Base-by-base conservation (phyloP, 805 yeast genomes). In the Lachancea thermotolerans region DNA sequence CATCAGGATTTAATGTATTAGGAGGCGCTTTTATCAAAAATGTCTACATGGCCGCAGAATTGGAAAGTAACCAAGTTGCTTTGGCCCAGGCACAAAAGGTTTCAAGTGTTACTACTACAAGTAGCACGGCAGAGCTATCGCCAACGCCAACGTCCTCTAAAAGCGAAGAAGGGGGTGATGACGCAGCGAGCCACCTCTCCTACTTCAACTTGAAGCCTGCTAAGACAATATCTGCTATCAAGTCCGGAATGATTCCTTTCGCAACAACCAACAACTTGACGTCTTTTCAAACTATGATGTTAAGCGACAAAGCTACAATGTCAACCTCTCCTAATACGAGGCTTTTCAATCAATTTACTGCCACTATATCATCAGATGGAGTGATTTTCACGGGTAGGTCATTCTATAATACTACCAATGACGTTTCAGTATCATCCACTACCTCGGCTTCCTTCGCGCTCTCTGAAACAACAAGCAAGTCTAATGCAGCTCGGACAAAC, bases 11-110 rank as follows among this genome's bases (percentile, higher is more conserved):
- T 55, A 70, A 75, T 9, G 55, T 76, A 2, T 59, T 85, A 35
- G 93, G 91, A 2, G 64, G 77, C 6, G 71, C 84, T 3, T 77
- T 83, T 52, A 50, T 84, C 39, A 67, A 67, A 42, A 66, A 71
- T 39, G 62, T 73, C 7, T 82, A 77, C 56, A 47, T 83, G 33
- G 90, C 82, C 0, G 80, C 81, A 33, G 88, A 84, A 59, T 70
- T 77, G 49, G 87, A 73, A 12, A 77, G 76, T 15, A 59, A 68
- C 21, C 65, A 66, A 17, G 57, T 83, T 25, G 93, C 83, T 0
- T 41, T 84, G 41, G 85, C 79, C 1, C 72, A 72, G 39, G 69
- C 81, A 2, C 67, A 68, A 44, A 48, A 31, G 3, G 25, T 39
- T 12, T 37, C 37, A 18, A 37, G 37, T 12, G 14, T 27, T 14